Base-by-base conservation (phyloP, 805 yeast species). In the Metschnikowia santaceciliae region DNA sequence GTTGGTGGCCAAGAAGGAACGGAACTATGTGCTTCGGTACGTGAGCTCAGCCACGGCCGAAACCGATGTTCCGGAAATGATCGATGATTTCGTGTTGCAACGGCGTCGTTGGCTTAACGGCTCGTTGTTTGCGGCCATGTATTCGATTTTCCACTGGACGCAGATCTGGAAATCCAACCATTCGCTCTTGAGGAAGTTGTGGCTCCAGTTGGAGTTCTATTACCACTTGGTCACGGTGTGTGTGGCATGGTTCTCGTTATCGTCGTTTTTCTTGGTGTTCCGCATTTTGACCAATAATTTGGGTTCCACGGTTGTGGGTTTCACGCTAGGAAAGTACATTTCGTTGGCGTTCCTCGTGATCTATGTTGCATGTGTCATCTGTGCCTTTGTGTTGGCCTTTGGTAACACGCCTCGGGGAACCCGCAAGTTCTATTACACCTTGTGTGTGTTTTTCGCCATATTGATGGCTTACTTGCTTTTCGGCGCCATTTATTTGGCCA, bases 31-130 rank as follows among this genome's bases (percentile, higher is more conserved):
- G 14, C 75, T 92, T 61, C 88, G 90, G 62, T 92, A 90, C 65
- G 97, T 92, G 49, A 87, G 88, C 61, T 90, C 83, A 61, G 97
- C 97, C 14, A 86, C 84, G 46, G 98, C 97, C 60, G 97, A 91
- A 67, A 92, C 98, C 1, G 98, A 92, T 79, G 96, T 90, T 46
- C 98, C 98, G 6, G 97, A 91, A 63, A 76, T 79, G n/a, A 78
- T 91, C 41, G 86, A 96, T n/a, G 98, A 94, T 64, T 90, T 94
- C 63, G 88, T 92, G 48, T 81, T 94, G 50, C 99, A 92, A 73
- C 85, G 99, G 74, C 86, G 99, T 74, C 84, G 99, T 76, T 92
- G 99, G 99, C 79, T 92, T 54, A 92, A 92, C 68, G 99, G 99
- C 66, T 96, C 99, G 2, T 80, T 94, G 64, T 94, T 94, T 72